These are phyloP conservation scores for Dendrobium chrysotoxum DNA, from an alignment of 106 monocot species.

Conservation along the genomic window DNA sequence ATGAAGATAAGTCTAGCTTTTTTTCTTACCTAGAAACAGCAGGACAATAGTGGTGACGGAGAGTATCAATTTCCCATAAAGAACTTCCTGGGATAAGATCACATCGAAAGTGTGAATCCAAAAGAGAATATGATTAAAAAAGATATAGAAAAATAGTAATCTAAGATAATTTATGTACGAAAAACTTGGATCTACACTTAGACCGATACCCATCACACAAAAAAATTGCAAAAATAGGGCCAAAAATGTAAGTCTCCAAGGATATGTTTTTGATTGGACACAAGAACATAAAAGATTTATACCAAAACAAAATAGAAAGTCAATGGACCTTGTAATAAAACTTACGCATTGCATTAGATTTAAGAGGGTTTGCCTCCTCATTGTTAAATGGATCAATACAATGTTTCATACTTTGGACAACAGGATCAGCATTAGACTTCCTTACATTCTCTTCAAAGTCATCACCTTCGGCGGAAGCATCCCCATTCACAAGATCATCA, in stretches of 20 bases:
- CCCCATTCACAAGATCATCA: slow-evolving; percentile 28
- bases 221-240: too few relatives aligned
- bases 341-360: slow-evolving; percentile 88
- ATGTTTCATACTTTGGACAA: slow-evolving; percentile 11
- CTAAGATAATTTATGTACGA: neutral
- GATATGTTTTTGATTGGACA: neutral
- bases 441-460: slow-evolving; percentile 11
- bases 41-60: slow-evolving; percentile 87
- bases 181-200: slow-evolving; percentile 1
- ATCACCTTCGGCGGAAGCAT: slow-evolving; percentile 12
- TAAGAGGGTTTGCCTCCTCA: slow-evolving; percentile 74
- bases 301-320: neutral
- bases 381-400: slow-evolving; percentile 54
- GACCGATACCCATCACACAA: too few relatives aligned
- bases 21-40: slow-evolving; percentile 70
- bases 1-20: neutral
- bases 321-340: slow-evolving; percentile 7
- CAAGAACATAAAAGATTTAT: neutral
- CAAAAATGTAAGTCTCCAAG: neutral
- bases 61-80: slow-evolving; percentile 90
- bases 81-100: slow-evolving; percentile 62
- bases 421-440: slow-evolving; percentile 9
- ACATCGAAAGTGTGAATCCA: neutral
- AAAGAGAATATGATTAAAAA: neutral
- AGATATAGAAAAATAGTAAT: neutral